Percentiles rank a stretch among this genome's conserved stretches.
Conservation (phyloP, 2,329 filamentous ascomycete genomes). For the Aspergillus hortae region DNA sequence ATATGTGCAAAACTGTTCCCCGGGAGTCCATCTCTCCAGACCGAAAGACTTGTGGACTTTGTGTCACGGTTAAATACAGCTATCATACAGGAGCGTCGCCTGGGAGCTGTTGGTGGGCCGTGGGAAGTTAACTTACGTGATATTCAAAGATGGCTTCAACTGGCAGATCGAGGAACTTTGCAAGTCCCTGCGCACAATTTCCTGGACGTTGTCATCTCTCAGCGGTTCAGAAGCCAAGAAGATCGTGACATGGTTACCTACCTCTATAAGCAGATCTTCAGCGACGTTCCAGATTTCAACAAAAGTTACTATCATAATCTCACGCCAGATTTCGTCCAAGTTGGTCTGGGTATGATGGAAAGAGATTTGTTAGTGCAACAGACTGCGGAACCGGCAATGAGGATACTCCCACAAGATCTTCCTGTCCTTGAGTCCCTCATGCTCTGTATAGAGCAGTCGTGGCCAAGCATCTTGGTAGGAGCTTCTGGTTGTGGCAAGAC, state of each 20-base stretch:
- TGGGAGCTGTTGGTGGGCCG: constrained; percentile 64
- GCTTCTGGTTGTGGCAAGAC: constrained; percentile 85
- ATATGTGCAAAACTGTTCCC: constrained; percentile 81
- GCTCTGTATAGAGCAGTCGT: constrained; percentile 78
- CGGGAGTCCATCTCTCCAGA: constrained; percentile 54
- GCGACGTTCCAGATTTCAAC: constrained; percentile 38
- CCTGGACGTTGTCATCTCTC: constrained; percentile 75
- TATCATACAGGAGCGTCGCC: constrained; percentile 54
- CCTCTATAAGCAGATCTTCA: constrained; percentile 66
- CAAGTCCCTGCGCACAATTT: constrained; percentile 69
- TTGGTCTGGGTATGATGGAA: constrained; percentile 70
- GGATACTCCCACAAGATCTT: constrained; percentile 46
- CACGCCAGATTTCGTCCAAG: constrained; percentile 64
- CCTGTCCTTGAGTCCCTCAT: constrained; percentile 79
- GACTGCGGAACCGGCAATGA: constrained; percentile 30
- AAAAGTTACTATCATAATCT: constrained; percentile 69
- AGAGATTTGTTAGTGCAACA: constrained; percentile 51
- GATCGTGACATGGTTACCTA: constrained; percentile 65
- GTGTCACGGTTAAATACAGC: constrained; percentile 75
- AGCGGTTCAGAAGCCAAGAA: constrained; percentile 71
- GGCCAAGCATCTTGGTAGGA: constrained; percentile 86
- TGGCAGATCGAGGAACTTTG: constrained; percentile 60
- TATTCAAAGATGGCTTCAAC: constrained; percentile 78
- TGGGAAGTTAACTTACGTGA: constrained; percentile 97
- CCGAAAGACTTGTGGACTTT: constrained; percentile 70